These are phyloP conservation scores for Talaromyces albobiverticillius DNA, from an alignment of 2,329 filamentous ascomycete species.

Conservation along the genomic window DNA sequence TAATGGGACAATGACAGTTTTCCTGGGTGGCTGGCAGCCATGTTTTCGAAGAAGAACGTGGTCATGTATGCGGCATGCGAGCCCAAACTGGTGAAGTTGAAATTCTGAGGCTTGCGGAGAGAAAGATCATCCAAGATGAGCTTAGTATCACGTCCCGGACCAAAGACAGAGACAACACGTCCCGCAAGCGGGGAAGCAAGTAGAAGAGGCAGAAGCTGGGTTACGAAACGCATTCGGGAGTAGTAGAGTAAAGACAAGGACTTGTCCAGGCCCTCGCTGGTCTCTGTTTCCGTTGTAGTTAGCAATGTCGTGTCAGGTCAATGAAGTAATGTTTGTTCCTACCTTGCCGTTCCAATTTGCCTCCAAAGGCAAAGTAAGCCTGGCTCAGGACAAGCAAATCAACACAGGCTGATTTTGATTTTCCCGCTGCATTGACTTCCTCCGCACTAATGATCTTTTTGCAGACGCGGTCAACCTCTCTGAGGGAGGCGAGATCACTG, in stretches of 20 bases:
- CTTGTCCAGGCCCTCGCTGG: constrained; percentile 6
- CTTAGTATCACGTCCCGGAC: constrained; percentile 9
- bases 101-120: constrained; percentile 1
- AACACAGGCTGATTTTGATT: neutral
- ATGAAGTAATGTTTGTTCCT: neutral
- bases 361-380: neutral
- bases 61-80: constrained; percentile 10
- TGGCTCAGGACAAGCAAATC: constrained; percentile 10
- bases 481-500: constrained; percentile 3
- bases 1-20: constrained; percentile 7
- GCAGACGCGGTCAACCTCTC: constrained; percentile 8
- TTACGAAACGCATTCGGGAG: constrained; percentile 10
- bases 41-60: constrained; percentile 8
- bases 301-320: neutral
- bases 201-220: constrained; percentile 4
- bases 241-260: constrained; percentile 11
- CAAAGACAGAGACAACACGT: constrained; percentile 10
- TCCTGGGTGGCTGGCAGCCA: neutral
- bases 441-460: constrained; percentile 4
- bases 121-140: constrained; percentile 10
- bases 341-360: constrained; percentile 5
- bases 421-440: neutral
- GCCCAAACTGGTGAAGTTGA: neutral
- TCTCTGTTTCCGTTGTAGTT: constrained; percentile 1
- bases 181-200: constrained; percentile 1